phyloP scores from a whole-genome alignment of 2,329 filamentous ascomycete species.

The Cytospora chrysosperma region DNA sequence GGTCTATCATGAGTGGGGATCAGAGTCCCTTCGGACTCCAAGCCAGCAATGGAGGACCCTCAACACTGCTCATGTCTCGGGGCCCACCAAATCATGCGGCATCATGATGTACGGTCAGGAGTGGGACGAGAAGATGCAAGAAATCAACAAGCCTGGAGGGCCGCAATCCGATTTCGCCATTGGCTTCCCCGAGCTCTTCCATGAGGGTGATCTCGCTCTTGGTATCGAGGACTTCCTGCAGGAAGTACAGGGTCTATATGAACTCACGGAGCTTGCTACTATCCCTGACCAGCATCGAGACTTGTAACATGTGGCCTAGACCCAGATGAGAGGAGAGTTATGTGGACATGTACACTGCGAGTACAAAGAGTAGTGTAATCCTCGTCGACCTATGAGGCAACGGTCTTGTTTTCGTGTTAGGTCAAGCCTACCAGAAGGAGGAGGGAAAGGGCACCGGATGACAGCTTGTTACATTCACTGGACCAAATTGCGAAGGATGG shows the following conservation, averaged over 20 bases:
- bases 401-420: not conserved
- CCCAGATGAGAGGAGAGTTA: not conserved
- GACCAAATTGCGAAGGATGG: not conserved
- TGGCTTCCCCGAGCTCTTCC: slow-evolving; percentile 7
- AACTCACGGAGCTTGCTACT: slow-evolving; percentile 5
- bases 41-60: not conserved
- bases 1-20: slow-evolving; percentile 35
- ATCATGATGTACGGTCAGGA: slow-evolving; percentile 20
- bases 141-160: slow-evolving; percentile 4
- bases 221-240: slow-evolving; percentile 2
- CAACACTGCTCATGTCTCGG: slow-evolving; percentile 10
- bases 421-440: not conserved
- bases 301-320: not conserved
- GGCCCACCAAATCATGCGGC: slow-evolving; percentile 21
- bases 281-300: not conserved
- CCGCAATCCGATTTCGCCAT: slow-evolving; percentile 7
- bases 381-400: not conserved
- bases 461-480: not conserved
- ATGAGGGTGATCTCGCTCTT: not conserved
- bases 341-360: not conserved
- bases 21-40: not conserved
- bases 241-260: slow-evolving; percentile 16
- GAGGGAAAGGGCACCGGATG: not conserved
- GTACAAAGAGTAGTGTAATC: not conserved
- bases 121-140: slow-evolving; percentile 28